Base-by-base conservation (phyloP, 2,329 filamentous ascomycete species). In the Pezicula radicicola region DNA sequence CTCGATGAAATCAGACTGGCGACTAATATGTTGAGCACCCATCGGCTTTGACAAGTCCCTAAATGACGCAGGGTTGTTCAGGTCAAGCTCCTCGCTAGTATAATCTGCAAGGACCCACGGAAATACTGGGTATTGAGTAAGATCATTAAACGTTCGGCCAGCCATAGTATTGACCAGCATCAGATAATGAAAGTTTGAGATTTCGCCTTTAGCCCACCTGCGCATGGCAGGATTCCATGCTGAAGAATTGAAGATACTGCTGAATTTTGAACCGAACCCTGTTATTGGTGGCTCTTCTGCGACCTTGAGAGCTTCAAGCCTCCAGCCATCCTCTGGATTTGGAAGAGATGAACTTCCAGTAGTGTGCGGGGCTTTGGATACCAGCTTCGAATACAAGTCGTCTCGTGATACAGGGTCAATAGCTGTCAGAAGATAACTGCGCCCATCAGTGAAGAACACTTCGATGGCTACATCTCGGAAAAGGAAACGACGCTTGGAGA, bases 121-220 rank as follows among this genome's bases (percentile, higher is more conserved):
- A 59, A 99, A 99, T 16, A 99, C 92, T 0, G 94, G 94, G 63
- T 99, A 99, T 64, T 99, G 95, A 0, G 94, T 99, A 16, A 99
- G 76, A 66, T 99, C 94, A 65, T 99, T 99, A 74, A 99, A 99
- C 0, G 94, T 97, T 48, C 94, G 80, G 2, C 94, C 94, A 27
- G 95, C 95, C 81, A 99, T 90, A 0, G 94, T 97, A 66, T 99
- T 99, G 65, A 99, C 85, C 54, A 97, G 85, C 93, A 99, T 99
- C 35, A 99, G 80, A 66, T 99, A 99, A 69, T 97, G 91, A 63
- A 99, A 99, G 68, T 99, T 99, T 13, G 93, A 97, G 46, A 97
- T 91, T 64, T 99, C 94, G 12, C 95, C 94, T 66, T 86, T 88
- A 53, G 94, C 81, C 94, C 94, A 99, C 67, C 86, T 87, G 58